These are phyloP conservation scores for Knoxdaviesia capensis DNA, from an alignment of 2,329 filamentous ascomycete genomes.

Conservation along the genomic window DNA sequence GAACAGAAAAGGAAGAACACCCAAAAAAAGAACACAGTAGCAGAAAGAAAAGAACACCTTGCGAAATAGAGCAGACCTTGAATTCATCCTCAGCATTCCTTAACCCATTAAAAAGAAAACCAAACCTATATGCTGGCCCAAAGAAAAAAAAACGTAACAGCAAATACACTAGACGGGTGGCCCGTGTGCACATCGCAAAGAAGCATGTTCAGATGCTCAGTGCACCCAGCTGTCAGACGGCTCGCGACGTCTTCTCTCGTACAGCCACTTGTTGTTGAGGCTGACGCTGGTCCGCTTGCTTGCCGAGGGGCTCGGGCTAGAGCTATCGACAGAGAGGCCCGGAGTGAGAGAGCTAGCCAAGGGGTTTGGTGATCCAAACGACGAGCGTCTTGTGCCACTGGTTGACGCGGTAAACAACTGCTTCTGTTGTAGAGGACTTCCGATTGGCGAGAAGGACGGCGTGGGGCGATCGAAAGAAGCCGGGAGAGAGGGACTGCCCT, in stretches of 20 bases:
- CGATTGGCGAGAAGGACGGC: slow-evolving; percentile 24
- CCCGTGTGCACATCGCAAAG: too few relatives aligned
- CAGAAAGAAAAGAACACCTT: too few relatives aligned
- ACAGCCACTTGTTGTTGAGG: slow-evolving; percentile 87
- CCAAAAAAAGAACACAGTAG: too few relatives aligned
- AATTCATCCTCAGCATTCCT: too few relatives aligned
- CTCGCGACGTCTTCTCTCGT: slow-evolving; percentile 54
- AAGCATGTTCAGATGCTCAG: slow-evolving; percentile 6
- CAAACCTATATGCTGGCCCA: neutral
- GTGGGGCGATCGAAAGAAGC: slow-evolving; percentile 15
- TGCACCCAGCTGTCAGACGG: slow-evolving; percentile 22
- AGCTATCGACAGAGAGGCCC: slow-evolving; percentile 34
- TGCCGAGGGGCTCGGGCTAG: slow-evolving; percentile 46
- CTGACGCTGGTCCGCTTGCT: slow-evolving; percentile 54
- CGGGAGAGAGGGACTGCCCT: slow-evolving; percentile 24
- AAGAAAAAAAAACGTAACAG: neutral
- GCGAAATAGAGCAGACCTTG: too few relatives aligned
- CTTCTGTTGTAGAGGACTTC: slow-evolving; percentile 46
- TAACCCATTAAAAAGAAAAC: neutral
- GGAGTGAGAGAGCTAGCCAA: slow-evolving; percentile 17
- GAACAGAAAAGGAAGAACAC: too few relatives aligned
- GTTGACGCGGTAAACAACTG: slow-evolving; percentile 31
- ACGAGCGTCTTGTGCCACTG: slow-evolving; percentile 33
- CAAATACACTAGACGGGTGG: too few relatives aligned
- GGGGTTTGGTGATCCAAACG: slow-evolving; percentile 37